These are phyloP conservation scores for Pseudogymnoascus sp. DNA, from an alignment of 2,329 filamentous ascomycete species.

Conservation along the genomic window DNA sequence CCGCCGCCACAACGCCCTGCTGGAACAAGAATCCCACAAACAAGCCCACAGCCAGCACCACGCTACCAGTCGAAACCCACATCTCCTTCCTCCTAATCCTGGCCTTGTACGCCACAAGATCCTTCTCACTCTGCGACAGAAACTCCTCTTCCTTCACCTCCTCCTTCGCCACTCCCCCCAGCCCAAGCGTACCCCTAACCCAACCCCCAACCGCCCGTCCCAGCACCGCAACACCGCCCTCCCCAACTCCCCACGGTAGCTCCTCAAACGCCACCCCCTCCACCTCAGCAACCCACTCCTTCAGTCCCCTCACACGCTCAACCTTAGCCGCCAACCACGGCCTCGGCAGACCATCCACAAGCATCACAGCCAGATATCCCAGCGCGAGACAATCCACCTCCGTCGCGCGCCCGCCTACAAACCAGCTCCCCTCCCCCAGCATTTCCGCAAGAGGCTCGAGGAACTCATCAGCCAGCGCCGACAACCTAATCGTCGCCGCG, in stretches of 20 bases:
- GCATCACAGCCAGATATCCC: constrained; percentile 71
- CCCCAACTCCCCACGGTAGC: constrained; percentile 10
- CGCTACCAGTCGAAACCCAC: constrained; percentile 18
- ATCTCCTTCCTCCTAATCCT: constrained; percentile 14
- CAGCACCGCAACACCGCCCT: constrained; percentile 24
- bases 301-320: constrained; percentile 25
- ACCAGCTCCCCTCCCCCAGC: constrained; percentile 45
- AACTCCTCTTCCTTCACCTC: not conserved
- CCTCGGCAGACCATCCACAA: constrained; percentile 52
- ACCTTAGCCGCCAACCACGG: constrained; percentile 54
- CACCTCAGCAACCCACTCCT: constrained; percentile 19
- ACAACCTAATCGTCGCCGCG: constrained; percentile 65
- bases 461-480: constrained; percentile 62
- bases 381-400: constrained; percentile 72
- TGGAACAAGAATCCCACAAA: constrained; percentile 27
- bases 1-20: constrained; percentile 24
- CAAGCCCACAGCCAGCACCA: constrained; percentile 24
- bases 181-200: constrained; percentile 22
- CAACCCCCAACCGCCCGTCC: constrained; percentile 22
- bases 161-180: constrained; percentile 17
- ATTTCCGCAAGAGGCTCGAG: constrained; percentile 63
- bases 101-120: constrained; percentile 7
- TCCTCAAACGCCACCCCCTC: constrained; percentile 11
- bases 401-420: constrained; percentile 47
- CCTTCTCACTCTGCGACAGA: constrained; percentile 17